Evolutionary conservation across 306 rosid species (phyloP), one percentile per base, ranked within the genome.

Genomic region (Urtica urens): DNA sequence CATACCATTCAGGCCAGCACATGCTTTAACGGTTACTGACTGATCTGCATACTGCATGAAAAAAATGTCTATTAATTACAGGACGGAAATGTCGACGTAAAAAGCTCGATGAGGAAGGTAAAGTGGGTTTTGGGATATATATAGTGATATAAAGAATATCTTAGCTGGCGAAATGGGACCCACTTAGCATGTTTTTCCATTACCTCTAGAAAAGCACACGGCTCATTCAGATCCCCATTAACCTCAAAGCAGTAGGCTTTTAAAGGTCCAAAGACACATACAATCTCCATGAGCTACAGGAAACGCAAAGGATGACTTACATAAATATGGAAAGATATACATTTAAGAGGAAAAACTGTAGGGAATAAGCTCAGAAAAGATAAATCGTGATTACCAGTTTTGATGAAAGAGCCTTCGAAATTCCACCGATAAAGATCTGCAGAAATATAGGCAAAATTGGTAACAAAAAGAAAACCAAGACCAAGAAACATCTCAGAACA

Each of bases 341-440:
- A 38, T 51, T 16, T 31, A 44, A 39, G 15, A 59, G 11, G 49
- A 35, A 18, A 11, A 3, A 27, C 27, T 13, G 18, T 6, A 47
- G 50, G 21, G 60, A 26, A 22, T 29, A 45, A n/a, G 14, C 17
- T 23, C 23, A 52, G 12, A 24, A 21, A 38, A 26, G 24, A 20
- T 2, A 20, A 21, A 10, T 10, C 12, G 38, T 44, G 33, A 48
- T 69, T 75, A 90, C 99, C 99, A 85, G 81, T 38, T 79, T 57
- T 6, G 93, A 69, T 35, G 99, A 79, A 58, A 90, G 59, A 58
- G 50, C 62, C 58, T 60, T 75, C 59, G 99, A 77, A 64, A 90
- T 67, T 64, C 99, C 99, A 69, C 95, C 95, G 64, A 90, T 51
- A 60, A 85, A 79, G 59, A 90, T 73, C 99, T 85, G 85, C 60